Base-by-base conservation (phyloP, 176 grass and related monocot genomes). In the Phoenix roebelenii region DNA sequence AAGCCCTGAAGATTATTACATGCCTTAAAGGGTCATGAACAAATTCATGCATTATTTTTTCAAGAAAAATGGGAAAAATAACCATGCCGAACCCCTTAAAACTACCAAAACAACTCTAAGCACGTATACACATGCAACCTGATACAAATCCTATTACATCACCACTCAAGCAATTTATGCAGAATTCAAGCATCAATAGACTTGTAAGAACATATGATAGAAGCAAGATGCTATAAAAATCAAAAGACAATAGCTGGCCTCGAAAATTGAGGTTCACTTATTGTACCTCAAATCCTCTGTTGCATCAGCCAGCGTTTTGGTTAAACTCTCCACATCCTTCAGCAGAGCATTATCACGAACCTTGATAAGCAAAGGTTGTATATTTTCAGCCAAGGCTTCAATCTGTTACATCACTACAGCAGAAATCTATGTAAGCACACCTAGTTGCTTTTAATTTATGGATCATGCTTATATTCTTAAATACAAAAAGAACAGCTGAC, bases 291-390 rank as follows among this genome's bases (percentile, higher is more conserved):
- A 88, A 73, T 88, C 87, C 62, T 86, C 75, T 0, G 84, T 88
- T 65, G 87, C 73, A 54, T 88, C 81, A 29, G 81, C 87, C 44
- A 97, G 70, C 22, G 81, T 86, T 80, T 88, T 97, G 69, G 93
- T 76, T 85, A 97, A 82, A 64, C 53, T 85, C 73, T 92, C 93
- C 58, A 97, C 87, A 65, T 97, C 93, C 81, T 97, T 91, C 22
- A 92, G 60, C 66, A 88, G 77, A 73, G 72, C 76, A 60, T 81
- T 80, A 58, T 88, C 67, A 58, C 73, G 78, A 60, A 97, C 78
- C 67, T 92, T 79, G 25, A 75, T 68, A 30, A 97, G 79, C 84
- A 97, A 80, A 66, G 93, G 93, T 71, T 97, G 77, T 59, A 88
- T 74, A 83, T 84, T 80, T 83, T 85, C 87, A 71, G 87, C 87